phyloP scores from a whole-genome alignment of 768 basidiomycete genomes.

The Phanerochaete carnosa region DNA sequence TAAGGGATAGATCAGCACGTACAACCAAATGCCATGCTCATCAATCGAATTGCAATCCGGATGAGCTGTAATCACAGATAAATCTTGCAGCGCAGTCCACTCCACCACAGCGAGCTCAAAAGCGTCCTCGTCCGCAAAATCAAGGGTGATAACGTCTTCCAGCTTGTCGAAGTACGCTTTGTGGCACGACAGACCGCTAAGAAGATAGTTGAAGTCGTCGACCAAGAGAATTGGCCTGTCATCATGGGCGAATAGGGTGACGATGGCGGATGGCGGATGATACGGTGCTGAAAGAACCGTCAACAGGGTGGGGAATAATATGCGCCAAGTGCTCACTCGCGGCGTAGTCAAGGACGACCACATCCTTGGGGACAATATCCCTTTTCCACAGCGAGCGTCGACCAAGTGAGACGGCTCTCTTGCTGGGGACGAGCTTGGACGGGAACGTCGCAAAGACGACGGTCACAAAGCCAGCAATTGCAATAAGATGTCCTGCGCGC shows the following conservation, averaged over 20 bases:
- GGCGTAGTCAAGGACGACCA: constrained; percentile 1
- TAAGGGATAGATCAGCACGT: background rate
- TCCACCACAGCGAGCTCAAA: background rate
- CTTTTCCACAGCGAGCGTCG: background rate
- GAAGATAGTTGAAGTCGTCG: constrained; percentile 6
- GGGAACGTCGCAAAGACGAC: too few species aligned
- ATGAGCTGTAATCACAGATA: constrained; percentile 7
- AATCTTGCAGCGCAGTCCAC: background rate
- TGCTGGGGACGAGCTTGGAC: background rate
- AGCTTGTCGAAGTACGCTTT: background rate
- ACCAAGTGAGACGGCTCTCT: background rate
- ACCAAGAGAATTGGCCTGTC: constrained; percentile 3
- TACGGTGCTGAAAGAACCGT: constrained; percentile 3
- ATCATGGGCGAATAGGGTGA: constrained; percentile 5
- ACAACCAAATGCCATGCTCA: constrained; percentile 7
- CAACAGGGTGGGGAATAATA: too few species aligned
- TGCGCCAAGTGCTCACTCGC: background rate
- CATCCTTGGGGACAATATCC: constrained; percentile 1
- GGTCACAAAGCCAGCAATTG: too few species aligned
- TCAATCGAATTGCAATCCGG: constrained; percentile 2
- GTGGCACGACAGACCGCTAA: background rate
- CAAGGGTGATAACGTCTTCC: background rate
- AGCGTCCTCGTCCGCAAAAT: background rate
- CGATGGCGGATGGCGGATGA: constrained; percentile 4
- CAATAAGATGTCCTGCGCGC: too few species aligned